Evolutionary conservation across 495 filamentous ascomycete species (phyloP), one percentile per base, ranked within the genome.

Genomic region (Xylaria palmicola): DNA sequence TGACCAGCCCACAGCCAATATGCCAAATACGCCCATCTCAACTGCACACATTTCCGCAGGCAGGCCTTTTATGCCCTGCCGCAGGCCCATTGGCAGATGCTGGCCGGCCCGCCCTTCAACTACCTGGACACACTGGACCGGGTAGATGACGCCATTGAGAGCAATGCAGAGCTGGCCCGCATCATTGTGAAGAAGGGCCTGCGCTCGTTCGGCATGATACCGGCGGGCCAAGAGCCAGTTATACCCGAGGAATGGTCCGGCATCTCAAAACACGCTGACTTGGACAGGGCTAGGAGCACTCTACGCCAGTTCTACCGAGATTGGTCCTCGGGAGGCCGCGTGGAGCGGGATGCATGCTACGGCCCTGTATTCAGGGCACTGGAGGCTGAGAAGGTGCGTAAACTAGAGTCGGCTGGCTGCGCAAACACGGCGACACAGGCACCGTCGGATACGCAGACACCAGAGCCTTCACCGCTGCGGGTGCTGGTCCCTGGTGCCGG

Each of bases 271-370:
- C 67, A 81, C 20, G 75, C 76, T 3, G 93, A 97, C 70, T 66
- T 95, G 48, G 92, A 94, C 66, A 99, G 97, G 73, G 94, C 93
- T 17, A 83, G 89, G 62, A 93, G 90, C 52, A 97, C 91, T 6
- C 79, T 99, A 50, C 82, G 92, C 20, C 94, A 99, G 69, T 90
- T 99, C 67, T 97, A 91, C 69, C 90, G 94, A 6, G 94, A 99
- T 72, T 99, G 94, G 94, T 91, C 90, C 40, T 81, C 79, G 8
- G 93, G 90, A 65, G 94, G 93, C 3, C 74, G 71, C 19, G 56
- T 70, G 0, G 94, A 99, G 75, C 81, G 95, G 5, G 77, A 84
- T 4, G 86, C 85, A 9, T 92, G 88, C 72, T 93, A 92, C 71
- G 79, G 76, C 1, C 91, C 90, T 0, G 81, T 98, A 3, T 75